Conservation (phyloP, 306 rosid genomes). For the Acacia acuminata region DNA sequence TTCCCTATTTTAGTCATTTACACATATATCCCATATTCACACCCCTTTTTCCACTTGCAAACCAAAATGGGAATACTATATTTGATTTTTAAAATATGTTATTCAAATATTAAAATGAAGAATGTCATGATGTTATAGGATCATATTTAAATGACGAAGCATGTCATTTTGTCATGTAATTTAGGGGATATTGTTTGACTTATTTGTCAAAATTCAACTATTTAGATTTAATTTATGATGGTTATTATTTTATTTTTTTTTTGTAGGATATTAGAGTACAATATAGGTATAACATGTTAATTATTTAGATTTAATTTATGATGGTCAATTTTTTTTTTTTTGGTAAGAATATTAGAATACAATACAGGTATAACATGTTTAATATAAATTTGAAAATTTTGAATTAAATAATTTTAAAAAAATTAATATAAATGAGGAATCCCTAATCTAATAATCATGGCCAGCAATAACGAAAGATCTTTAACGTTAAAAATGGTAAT, state of each 20-base stretch:
- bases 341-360: neutral
- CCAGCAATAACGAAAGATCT: neutral
- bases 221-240: neutral
- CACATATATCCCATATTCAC: neutral
- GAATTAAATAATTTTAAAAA: neutral
- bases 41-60: neutral
- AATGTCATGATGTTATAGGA: neutral
- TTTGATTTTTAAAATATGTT: too few species aligned
- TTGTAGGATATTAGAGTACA: neutral
- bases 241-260: neutral
- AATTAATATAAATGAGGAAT: neutral
- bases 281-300: neutral
- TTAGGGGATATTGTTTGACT: neutral
- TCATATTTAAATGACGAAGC: neutral
- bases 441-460: neutral
- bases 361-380: neutral
- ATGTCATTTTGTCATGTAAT: neutral
- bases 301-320: neutral
- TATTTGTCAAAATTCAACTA: neutral
- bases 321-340: neutral
- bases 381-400: too few species aligned
- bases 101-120: neutral
- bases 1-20: neutral
- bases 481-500: too few species aligned
- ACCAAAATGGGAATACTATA: neutral